Percentiles rank a stretch among this genome's conserved stretches.
Conservation (phyloP, 352 stramenopile species). For the Globisporangium megalacanthum region DNA sequence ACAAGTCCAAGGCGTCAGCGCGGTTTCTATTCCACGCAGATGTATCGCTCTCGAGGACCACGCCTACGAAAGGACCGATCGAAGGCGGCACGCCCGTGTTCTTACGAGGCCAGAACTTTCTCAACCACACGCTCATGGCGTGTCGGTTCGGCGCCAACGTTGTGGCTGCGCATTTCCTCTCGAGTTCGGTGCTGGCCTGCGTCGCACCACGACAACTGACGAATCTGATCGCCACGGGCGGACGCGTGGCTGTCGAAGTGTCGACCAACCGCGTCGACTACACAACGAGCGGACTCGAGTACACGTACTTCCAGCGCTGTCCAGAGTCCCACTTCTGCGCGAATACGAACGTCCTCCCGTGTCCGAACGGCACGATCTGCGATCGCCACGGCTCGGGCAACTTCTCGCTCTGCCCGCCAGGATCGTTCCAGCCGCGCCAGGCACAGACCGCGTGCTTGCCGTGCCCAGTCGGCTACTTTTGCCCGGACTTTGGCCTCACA, state of each 20-base stretch:
- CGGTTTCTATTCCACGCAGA: slow-evolving; percentile 85
- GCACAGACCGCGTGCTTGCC: slow-evolving; percentile 74
- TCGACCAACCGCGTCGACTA: slow-evolving; percentile 85
- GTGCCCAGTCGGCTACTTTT: slow-evolving; percentile 95
- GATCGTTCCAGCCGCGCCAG: slow-evolving; percentile 90
- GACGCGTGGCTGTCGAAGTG: slow-evolving; percentile 72
- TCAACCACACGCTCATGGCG: slow-evolving; percentile 81
- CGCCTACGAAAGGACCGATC: slow-evolving; percentile 67
- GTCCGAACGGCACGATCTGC: slow-evolving; percentile 88
- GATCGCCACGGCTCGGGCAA: slow-evolving; percentile 58
- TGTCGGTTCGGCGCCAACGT: slow-evolving; percentile 84
- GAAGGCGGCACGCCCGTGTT: slow-evolving; percentile 86
- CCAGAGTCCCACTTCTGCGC: slow-evolving; percentile 55
- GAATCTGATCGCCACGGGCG: slow-evolving; percentile 34
- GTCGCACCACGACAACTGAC: slow-evolving; percentile 58
- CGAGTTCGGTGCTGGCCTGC: slow-evolving; percentile 70
- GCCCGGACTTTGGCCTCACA: slow-evolving; percentile 86
- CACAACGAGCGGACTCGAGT: slow-evolving; percentile 58
- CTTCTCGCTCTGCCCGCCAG: slow-evolving; percentile 92
- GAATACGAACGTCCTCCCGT: slow-evolving; percentile 45
- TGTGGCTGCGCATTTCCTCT: slow-evolving; percentile 78
- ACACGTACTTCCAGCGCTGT: slow-evolving; percentile 70
- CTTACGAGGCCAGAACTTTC: slow-evolving; percentile 91
- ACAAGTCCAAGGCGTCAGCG: slow-evolving; percentile 33
- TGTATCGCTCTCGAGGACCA: slow-evolving; percentile 69